A percentile compares a stretch with the other conserved stretches of the same genome.
Evolutionary conservation across 495 filamentous ascomycete genomes (phyloP).

Genomic region (Physcia stellaris): DNA sequence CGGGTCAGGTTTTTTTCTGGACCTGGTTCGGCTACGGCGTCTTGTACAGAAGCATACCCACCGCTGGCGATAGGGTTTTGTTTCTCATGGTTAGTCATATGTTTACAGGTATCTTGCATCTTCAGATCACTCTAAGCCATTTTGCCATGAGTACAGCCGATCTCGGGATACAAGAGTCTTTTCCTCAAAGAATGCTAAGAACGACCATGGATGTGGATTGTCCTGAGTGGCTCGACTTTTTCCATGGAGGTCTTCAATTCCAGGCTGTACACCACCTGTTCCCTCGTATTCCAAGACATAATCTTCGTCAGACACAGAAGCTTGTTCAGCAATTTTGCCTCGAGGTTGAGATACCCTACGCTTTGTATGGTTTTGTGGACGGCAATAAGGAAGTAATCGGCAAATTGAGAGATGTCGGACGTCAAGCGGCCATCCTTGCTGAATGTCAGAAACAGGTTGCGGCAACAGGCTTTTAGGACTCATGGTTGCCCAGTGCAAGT

Average conservation of each 20-base stretch:
- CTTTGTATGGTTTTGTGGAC: slow-evolving; percentile 83
- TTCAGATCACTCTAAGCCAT: slow-evolving; percentile 92
- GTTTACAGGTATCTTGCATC: slow-evolving; percentile 75
- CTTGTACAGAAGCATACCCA: slow-evolving; percentile 63
- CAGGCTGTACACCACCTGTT: slow-evolving; percentile 93
- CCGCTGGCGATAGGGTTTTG: slow-evolving; percentile 50
- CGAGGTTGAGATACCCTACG: slow-evolving; percentile 87
- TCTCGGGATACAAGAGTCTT: slow-evolving; percentile 73
- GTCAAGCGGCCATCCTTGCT: slow-evolving; percentile 74
- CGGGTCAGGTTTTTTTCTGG: slow-evolving; percentile 82
- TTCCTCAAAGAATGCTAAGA: slow-evolving; percentile 90
- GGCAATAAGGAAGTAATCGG: slow-evolving; percentile 85
- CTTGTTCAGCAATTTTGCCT: slow-evolving; percentile 80
- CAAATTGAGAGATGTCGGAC: slow-evolving; percentile 68
- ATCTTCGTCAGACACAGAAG: slow-evolving; percentile 69
- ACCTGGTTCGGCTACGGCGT: slow-evolving; percentile 83
- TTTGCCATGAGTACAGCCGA: slow-evolving; percentile 96
- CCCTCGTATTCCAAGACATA: slow-evolving; percentile 89
- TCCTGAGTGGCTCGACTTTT: slow-evolving; percentile 86
- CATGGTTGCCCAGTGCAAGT: too few species aligned
- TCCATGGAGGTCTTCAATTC: slow-evolving; percentile 94
- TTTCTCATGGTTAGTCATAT: slow-evolving; percentile 82
- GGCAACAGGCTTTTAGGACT: too few species aligned
- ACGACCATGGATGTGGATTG: slow-evolving; percentile 99
- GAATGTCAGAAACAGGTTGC: slow-evolving; percentile 62